These are phyloP conservation scores for Leishmania tarentolae DNA, from an alignment of 208 protist genomes.

Conservation along the genomic window DNA sequence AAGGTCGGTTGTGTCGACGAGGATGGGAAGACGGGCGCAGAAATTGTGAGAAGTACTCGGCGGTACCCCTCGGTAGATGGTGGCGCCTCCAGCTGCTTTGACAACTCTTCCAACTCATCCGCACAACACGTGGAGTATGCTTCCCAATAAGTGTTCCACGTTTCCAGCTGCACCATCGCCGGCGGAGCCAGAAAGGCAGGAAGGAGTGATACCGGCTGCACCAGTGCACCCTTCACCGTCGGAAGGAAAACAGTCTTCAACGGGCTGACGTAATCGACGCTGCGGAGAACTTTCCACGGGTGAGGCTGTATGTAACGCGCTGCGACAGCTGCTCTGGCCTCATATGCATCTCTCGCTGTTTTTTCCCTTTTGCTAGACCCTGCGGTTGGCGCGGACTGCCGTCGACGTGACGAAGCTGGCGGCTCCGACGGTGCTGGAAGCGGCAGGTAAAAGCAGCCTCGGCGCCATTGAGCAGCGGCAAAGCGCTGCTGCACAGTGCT, in stretches of 20 bases:
- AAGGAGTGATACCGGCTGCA: background rate
- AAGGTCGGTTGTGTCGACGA: background rate
- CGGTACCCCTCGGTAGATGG: slow-evolving; percentile 8
- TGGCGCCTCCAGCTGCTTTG: slow-evolving; percentile 12
- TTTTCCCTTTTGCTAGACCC: background rate
- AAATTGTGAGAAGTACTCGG: slow-evolving; percentile 21
- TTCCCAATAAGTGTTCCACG: slow-evolving; percentile 80
- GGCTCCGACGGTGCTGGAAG: background rate
- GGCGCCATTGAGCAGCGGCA: slow-evolving; percentile 29
- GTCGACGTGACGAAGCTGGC: background rate
- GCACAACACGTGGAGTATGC: slow-evolving; percentile 26
- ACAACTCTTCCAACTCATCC: slow-evolving; percentile 25
- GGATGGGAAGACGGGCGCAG: background rate
- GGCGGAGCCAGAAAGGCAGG: slow-evolving; percentile 7
- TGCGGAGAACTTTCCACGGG: slow-evolving; percentile 28
- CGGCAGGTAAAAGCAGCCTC: slow-evolving; percentile 16
- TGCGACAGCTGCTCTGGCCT: background rate
- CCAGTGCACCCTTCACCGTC: background rate
- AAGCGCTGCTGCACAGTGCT: slow-evolving; percentile 1
- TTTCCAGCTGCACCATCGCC: slow-evolving; percentile 35
- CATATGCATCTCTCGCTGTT: background rate
- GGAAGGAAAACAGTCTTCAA: background rate
- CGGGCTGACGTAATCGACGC: background rate
- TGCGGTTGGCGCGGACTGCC: background rate
- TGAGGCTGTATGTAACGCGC: slow-evolving; percentile 13